Evolutionary conservation across 2,329 filamentous ascomycete species (phyloP), one percentile per base, ranked within the genome.

Genomic region (Phyllosticta citriasiana): DNA sequence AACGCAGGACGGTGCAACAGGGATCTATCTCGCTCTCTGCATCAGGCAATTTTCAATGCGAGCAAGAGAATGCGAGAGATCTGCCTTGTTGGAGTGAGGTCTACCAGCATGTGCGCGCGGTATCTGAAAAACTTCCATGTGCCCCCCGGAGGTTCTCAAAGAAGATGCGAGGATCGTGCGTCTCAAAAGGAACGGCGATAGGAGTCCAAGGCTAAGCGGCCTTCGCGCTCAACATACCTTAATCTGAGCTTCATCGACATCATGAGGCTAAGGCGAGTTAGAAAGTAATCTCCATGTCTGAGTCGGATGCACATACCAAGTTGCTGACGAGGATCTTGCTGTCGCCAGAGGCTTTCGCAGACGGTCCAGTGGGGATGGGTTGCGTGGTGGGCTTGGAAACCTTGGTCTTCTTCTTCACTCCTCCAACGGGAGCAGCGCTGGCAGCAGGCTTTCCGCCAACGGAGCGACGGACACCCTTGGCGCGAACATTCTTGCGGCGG

Each of bases 261-360:
- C 94, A 81, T 88, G 87, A 76, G 94, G 94, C 91, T 97, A 68
- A 35, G 16, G 61, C 19, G 57, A 27, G 76, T 88, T 79, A 88
- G 82, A 64, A 30, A 59, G 63, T 53, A 61, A 56, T 54, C 67
- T 47, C 4, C 6, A 4, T 8, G 9, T 4, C 7, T 22, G 25
- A 33, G 30, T 4, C 6, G 30, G 55, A 68, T 27, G 27, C 40
- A 78, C 91, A 78, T 88, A 97, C 92, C 83, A 99, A 84, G 81
- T 95, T 95, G 87, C 91, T 96, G 79, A 99, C 93, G 77, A 96
- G 89, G 79, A 97, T 93, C 81, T 97, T 97, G 83, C 91, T 95
- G 68, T 95, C 91, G 71, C 85, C 86, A 25, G 57, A 52, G 70
- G 80, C 79, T 64, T 78, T 76, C 66, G 80, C 77, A 62, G 83